These are phyloP conservation scores for Phytophthora chlamydospora DNA, from an alignment of 352 stramenopile genomes.

Conservation along the genomic window DNA sequence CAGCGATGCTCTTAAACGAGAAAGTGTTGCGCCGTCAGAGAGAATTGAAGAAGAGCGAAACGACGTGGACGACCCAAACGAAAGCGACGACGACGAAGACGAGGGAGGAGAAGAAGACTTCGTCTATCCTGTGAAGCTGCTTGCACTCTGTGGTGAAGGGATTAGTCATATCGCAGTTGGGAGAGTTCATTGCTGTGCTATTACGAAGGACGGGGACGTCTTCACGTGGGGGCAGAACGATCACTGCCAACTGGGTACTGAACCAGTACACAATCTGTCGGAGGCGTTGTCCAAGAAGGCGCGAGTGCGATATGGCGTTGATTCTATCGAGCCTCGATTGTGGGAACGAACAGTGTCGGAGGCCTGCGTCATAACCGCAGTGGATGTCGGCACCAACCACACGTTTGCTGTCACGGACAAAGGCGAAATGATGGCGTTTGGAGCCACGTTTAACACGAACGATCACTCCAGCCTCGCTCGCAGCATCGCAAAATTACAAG, in stretches of 20 bases:
- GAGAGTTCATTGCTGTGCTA: conserved; percentile 73
- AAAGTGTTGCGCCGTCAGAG: conserved; percentile 8
- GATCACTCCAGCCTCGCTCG: conserved; percentile 64
- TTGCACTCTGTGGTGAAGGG: conserved; percentile 66
- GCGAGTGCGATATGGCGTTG: conserved; percentile 62
- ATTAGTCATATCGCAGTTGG: conserved; percentile 78
- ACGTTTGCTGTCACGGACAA: conserved; percentile 66
- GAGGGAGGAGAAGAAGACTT: conserved; percentile 71
- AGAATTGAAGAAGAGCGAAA: conserved; percentile 25
- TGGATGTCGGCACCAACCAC: conserved; percentile 76
- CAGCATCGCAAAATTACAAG: conserved; percentile 61
- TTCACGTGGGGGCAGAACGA: conserved; percentile 89
- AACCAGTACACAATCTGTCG: conserved; percentile 64
- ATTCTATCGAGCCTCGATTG: conserved; percentile 59
- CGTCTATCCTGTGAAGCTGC: conserved; percentile 70
- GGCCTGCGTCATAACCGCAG: conserved; percentile 53
- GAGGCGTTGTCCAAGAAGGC: conserved; percentile 63
- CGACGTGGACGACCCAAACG: conserved; percentile 10
- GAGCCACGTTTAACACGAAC: conserved; percentile 66
- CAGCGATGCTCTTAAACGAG: conserved; percentile 8
- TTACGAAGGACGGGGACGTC: conserved; percentile 80
- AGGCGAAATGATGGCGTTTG: conserved; percentile 67
- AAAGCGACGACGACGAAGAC: conserved; percentile 23
- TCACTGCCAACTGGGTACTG: conserved; percentile 77
- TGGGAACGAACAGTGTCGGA: conserved; percentile 75